Evolutionary conservation across 768 basidiomycete genomes (phyloP), one percentile per base, ranked within the genome.

Genomic region (Boletus fagicola): DNA sequence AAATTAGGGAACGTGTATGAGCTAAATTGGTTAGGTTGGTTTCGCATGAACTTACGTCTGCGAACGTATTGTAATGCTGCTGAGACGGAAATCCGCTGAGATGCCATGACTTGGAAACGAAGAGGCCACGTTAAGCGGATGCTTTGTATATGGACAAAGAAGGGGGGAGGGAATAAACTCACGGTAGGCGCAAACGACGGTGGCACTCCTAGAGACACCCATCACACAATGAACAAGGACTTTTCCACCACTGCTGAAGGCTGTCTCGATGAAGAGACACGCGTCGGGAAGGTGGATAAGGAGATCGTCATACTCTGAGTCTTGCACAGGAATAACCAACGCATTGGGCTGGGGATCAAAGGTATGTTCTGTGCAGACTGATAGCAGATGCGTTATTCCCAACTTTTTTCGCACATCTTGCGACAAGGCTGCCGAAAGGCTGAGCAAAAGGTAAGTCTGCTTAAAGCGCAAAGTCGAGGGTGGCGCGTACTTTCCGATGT

Each of bases 171-270:
- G 28, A 24, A 48, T 10, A 24, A 16, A 76, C 81, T 71, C 67
- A 83, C 80, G 67, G 65, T 79, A 85, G 16, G 82, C 83, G 49
- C 78, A 80, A 26, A 84, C 75, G 26, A 82, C 80, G 10, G 87
- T 83, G 39, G 82, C 75, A 60, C 87, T 88, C 59, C 88, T 77
- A 0, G 86, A 90, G 9, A 90, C 72, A 6, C 88, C 89, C 82
- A 88, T 86, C 11, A 84, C 75, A 65, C 88, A 90, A 59, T 90
- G 88, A 15, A 90, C 84, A 11, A 90, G 78, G 6, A 89, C 81
- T 46, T 74, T 77, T 0, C 86, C 86, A 26, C 80, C 78, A 8
- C 59, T 24, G 10, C 73, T 67, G 40, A 90, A 61, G 4, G 88
- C 85, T 22, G 75, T 59, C 61, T 86, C 77, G 31, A 91, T 88